Conservation (phyloP, 805 yeast genomes). For the Metschnikowia henanensis region DNA sequence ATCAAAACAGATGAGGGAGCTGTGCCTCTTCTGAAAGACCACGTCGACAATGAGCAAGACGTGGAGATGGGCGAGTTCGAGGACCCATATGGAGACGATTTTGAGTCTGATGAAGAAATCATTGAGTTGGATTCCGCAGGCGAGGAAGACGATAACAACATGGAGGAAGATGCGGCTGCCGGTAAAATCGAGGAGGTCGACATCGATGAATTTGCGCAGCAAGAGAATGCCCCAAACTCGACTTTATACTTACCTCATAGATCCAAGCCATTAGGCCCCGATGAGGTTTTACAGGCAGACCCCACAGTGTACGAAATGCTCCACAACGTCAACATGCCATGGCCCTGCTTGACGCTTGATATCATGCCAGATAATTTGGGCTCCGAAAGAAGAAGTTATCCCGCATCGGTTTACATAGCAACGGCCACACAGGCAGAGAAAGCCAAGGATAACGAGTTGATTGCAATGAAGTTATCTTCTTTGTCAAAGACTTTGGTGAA, state of each 20-base stretch:
- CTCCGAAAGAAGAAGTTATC: conserved; percentile 83
- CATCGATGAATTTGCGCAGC: conserved; percentile 25
- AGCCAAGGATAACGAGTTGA: conserved; percentile 84
- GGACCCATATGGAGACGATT: conserved; percentile 88
- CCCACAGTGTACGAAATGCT: conserved; percentile 96
- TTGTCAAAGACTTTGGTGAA: conserved; percentile 84
- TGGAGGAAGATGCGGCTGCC: conserved; percentile 30
- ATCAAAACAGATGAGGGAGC: conserved; percentile 37
- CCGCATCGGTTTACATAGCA: conserved; percentile 81
- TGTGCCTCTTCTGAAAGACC: conserved; percentile 39
- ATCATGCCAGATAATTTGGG: conserved; percentile 86
- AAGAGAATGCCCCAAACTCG: conserved; percentile 33
- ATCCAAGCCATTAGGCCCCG: conserved; percentile 89
- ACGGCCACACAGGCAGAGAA: conserved; percentile 93
- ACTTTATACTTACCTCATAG: conserved; percentile 83
- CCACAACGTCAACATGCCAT: conserved; percentile 88
- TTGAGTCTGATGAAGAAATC: conserved; percentile 87
- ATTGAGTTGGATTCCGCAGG: conserved; percentile 66
- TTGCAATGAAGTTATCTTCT: conserved; percentile 79
- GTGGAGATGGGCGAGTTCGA: conserved; percentile 82
- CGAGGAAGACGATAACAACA: conserved; percentile 44
- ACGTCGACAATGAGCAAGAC: conserved; percentile 36
- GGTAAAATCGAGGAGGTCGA: conserved; percentile 5
- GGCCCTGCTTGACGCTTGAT: conserved; percentile 96
- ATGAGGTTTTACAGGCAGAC: conserved; percentile 95